A percentile compares a stretch with the other conserved stretches of the same genome.
Evolutionary conservation across 2,329 filamentous ascomycete genomes (phyloP).

Genomic region (Aspergillus sp.): DNA sequence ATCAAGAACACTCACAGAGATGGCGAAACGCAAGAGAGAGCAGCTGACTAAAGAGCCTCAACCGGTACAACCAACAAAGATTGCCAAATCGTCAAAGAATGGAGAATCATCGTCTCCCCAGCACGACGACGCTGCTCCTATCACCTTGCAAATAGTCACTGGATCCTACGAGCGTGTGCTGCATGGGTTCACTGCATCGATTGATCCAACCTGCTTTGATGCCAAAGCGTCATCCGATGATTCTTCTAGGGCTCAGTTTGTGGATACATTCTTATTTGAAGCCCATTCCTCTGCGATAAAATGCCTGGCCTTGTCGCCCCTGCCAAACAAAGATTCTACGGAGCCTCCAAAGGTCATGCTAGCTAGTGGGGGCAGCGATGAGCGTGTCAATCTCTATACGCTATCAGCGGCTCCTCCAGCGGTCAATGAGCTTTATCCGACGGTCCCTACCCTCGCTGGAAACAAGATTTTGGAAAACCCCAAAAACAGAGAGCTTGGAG

Average conservation of each 20-base stretch:
- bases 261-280: constrained; percentile 94
- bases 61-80: constrained; percentile 35
- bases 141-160: constrained; percentile 84
- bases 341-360: constrained; percentile 79
- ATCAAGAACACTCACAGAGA: constrained; percentile 23
- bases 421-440: constrained; percentile 58
- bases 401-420: constrained; percentile 72
- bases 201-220: constrained; percentile 50
- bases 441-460: constrained; percentile 70
- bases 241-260: constrained; percentile 64
- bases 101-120: constrained; percentile 22
- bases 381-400: constrained; percentile 92
- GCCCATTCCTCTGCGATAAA: constrained; percentile 89
- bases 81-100: constrained; percentile 36
- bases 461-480: constrained; percentile 81
- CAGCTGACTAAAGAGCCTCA: constrained; percentile 34
- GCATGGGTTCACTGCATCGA: constrained; percentile 82
- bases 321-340: constrained; percentile 61
- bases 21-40: constrained; percentile 53
- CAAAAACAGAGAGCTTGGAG: constrained; percentile 85
- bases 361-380: constrained; percentile 89
- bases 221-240: constrained; percentile 32
- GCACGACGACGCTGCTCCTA: constrained; percentile 33
- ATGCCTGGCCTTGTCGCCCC: constrained; percentile 81
- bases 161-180: constrained; percentile 94